phyloP scores from a whole-genome alignment of 2,329 filamentous ascomycete genomes.

The Venturia effusa region DNA sequence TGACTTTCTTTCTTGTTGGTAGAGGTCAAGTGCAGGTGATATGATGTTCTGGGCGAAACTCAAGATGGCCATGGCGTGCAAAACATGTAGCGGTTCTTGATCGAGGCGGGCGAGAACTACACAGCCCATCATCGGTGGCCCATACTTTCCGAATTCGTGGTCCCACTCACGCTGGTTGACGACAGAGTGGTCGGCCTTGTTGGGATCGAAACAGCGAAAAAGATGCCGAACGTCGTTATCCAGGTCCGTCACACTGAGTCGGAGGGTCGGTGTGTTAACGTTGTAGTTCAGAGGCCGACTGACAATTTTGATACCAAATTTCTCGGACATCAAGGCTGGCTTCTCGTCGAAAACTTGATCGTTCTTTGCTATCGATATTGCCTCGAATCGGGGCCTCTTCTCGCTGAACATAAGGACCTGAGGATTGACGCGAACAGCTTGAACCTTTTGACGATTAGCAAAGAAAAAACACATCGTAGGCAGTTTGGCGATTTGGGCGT shows the following conservation, averaged over 20 bases:
- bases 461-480: neutral
- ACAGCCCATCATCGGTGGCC: neutral
- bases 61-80: conserved; percentile 7
- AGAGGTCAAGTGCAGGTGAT: neutral
- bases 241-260: neutral
- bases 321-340: neutral
- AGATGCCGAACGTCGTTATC: neutral
- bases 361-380: neutral
- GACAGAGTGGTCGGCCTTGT: neutral
- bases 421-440: conserved; percentile 1
- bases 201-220: conserved; percentile 4
- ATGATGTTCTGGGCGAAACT: neutral
- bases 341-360: neutral
- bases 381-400: conserved; percentile 1
- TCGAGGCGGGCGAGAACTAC: conserved; percentile 5
- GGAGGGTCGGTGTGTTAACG: neutral
- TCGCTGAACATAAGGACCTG: neutral
- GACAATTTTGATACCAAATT: conserved; percentile 1
- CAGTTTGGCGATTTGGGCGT: neutral
- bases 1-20: neutral
- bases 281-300: neutral
- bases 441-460: neutral
- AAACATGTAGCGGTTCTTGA: conserved; percentile 2
- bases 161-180: conserved; percentile 5
- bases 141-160: conserved; percentile 3